A percentile compares a stretch with the other conserved stretches of the same genome.
Evolutionary conservation across 1,284 basidiomycete genomes (phyloP).

Genomic region (Microbotryum lychnidis-dioicae): DNA sequence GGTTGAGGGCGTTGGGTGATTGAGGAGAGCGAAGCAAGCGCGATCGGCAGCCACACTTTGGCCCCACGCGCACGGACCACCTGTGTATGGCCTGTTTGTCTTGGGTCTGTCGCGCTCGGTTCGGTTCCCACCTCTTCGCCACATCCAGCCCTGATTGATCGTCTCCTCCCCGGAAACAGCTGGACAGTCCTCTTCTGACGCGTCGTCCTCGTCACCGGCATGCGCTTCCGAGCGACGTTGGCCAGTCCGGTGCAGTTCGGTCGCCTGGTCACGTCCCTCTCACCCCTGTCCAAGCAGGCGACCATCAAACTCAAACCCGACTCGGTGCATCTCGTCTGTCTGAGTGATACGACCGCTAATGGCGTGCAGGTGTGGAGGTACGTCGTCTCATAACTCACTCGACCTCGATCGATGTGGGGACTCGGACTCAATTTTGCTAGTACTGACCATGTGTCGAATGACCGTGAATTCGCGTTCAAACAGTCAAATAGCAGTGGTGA

Average conservation of each 20-base stretch:
- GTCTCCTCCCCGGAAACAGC: too few species aligned
- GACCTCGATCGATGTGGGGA: background rate
- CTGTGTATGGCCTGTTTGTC: too few species aligned
- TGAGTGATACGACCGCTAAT: constrained; percentile 29
- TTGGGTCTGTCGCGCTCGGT: too few species aligned
- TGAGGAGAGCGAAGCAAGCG: too few species aligned
- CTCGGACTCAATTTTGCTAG: too few species aligned
- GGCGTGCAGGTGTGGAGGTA: constrained; percentile 40
- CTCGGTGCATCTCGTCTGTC: constrained; percentile 37
- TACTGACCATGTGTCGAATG: background rate
- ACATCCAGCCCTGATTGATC: too few species aligned
- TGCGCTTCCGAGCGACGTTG: constrained; percentile 38
- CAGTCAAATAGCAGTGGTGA: constrained; percentile 21
- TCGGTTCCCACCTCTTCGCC: too few species aligned
- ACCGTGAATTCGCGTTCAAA: too few species aligned
- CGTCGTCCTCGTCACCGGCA: constrained; percentile 1
- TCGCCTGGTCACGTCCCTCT: constrained; percentile 31
- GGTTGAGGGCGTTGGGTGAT: too few species aligned
- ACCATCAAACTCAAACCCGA: constrained; percentile 37
- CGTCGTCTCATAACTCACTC: constrained; percentile 7
- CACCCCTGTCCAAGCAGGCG: constrained; percentile 34
- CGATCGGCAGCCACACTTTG: too few species aligned
- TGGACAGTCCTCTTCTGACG: too few species aligned
- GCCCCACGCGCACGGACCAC: too few species aligned
- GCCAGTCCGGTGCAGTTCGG: constrained; percentile 34